phyloP scores from a whole-genome alignment of 2,329 filamentous ascomycete genomes.

The Tolypocladium amazonense region DNA sequence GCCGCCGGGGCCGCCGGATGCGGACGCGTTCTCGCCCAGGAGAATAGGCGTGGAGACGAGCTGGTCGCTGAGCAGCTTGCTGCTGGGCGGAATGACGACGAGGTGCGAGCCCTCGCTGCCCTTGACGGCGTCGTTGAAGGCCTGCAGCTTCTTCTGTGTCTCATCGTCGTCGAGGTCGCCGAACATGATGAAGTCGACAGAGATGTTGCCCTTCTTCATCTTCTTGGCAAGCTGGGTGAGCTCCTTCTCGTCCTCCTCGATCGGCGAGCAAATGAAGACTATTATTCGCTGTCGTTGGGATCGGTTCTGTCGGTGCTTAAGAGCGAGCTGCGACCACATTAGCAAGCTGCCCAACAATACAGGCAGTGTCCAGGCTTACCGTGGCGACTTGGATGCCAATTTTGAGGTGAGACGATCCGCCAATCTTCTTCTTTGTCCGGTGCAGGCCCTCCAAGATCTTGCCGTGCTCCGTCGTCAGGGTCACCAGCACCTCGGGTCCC shows the following conservation, averaged over 20 bases:
- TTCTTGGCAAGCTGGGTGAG: slow-evolving; percentile 87
- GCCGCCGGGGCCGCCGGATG: slow-evolving; percentile 43
- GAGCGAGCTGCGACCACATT: slow-evolving; percentile 55
- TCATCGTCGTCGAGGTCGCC: slow-evolving; percentile 87
- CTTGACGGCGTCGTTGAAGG: slow-evolving; percentile 91
- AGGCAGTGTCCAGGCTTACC: slow-evolving; percentile 41
- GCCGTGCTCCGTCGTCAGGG: slow-evolving; percentile 90
- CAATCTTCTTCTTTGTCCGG: slow-evolving; percentile 82
- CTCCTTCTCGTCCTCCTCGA: slow-evolving; percentile 80
- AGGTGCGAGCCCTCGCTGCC: slow-evolving; percentile 84
- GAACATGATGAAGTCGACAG: slow-evolving; percentile 90
- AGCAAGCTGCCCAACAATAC: slow-evolving; percentile 7
- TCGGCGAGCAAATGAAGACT: slow-evolving; percentile 89
- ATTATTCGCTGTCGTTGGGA: slow-evolving; percentile 94
- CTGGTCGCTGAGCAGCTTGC: slow-evolving; percentile 85
- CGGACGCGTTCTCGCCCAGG: slow-evolving; percentile 63
- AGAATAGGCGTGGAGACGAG: slow-evolving; percentile 84
- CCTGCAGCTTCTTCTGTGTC: slow-evolving; percentile 80
- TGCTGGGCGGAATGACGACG: slow-evolving; percentile 80
- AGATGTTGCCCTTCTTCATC: slow-evolving; percentile 97
- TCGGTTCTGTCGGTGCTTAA: slow-evolving; percentile 98
- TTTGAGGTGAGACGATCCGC: slow-evolving; percentile 76
- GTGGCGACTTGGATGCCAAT: slow-evolving; percentile 92
- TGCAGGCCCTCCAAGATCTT: slow-evolving; percentile 89
- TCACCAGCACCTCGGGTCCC: slow-evolving; percentile 94